Conservation (phyloP, 2,329 filamentous ascomycete species). For the Fusarium azukiicola region DNA sequence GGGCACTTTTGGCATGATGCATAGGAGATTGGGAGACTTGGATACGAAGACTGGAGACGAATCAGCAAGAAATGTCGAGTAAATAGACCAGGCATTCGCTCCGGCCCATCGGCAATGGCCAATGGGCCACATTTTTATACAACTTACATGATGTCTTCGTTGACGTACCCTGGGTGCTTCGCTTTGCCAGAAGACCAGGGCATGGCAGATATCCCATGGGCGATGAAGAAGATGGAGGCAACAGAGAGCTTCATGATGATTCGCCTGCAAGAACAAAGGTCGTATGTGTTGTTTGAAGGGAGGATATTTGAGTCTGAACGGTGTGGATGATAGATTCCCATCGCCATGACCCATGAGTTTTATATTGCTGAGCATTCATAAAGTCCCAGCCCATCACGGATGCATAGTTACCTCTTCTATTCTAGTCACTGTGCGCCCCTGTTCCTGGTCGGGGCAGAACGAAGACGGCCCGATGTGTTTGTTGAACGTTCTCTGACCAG, state of each 20-base stretch:
- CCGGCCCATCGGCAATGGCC: no score
- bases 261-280: background rate
- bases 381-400: background rate
- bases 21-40: slow-evolving; percentile 32
- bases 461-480: no score
- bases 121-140: no score
- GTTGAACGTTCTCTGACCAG: no score
- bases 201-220: slow-evolving; percentile 40
- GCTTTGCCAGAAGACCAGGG: slow-evolving; percentile 32
- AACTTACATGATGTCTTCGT: slow-evolving; percentile 45
- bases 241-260: slow-evolving; percentile 38
- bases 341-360: background rate
- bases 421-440: no score
- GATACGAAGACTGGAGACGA: slow-evolving; percentile 30
- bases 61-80: background rate
- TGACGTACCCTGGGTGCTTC: background rate
- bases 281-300: background rate
- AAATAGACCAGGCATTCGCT: background rate
- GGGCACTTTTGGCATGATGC: background rate
- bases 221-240: slow-evolving; percentile 21
- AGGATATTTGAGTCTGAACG: slow-evolving; percentile 40
- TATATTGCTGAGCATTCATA: no score
- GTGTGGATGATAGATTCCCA: background rate
- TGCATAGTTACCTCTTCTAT: background rate
- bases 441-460: no score